These are phyloP conservation scores for Periconia sp. DNA, from an alignment of 2,329 filamentous ascomycete species.

Conservation along the genomic window DNA sequence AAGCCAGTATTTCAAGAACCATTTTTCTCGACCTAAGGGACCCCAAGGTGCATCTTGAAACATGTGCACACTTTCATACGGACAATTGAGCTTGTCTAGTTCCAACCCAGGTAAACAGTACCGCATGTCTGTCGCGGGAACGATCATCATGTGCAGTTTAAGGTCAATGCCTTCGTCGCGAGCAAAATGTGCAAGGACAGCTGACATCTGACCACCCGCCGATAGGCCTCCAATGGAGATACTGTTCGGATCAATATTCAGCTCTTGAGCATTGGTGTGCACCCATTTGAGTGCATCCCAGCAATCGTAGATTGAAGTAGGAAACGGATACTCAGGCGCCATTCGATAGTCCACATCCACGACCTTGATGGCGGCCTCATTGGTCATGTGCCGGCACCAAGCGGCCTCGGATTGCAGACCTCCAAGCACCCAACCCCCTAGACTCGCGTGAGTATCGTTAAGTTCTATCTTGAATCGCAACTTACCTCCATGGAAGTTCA, in stretches of 20 bases:
- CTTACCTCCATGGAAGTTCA: no score
- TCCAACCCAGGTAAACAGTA: constrained; percentile 10
- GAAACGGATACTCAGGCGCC: neutral
- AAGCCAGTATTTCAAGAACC: constrained; percentile 16
- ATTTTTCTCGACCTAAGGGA: constrained; percentile 13
- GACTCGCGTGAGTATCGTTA: no score
- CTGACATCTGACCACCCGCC: neutral
- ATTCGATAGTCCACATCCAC: constrained; percentile 5
- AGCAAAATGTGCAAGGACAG: neutral
- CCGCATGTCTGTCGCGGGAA: constrained; percentile 17
- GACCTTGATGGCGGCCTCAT: constrained; percentile 13
- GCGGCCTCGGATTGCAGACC: constrained; percentile 14
- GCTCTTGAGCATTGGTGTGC: neutral
- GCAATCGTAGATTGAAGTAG: neutral
- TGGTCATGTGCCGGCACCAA: constrained; percentile 15
- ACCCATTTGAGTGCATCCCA: neutral
- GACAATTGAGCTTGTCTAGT: constrained; percentile 8
- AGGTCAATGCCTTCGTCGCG: constrained; percentile 7
- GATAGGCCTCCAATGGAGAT: neutral
- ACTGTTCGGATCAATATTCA: neutral
- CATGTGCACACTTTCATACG: constrained; percentile 13
- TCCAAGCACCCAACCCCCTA: constrained; percentile 15
- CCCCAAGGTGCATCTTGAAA: constrained; percentile 19
- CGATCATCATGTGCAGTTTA: constrained; percentile 16
- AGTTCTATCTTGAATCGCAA: no score